A percentile compares a stretch with the other conserved stretches of the same genome.
phyloP scores from a whole-genome alignment of 805 yeast genomes.

The Nakazawaea wyomingensis region DNA sequence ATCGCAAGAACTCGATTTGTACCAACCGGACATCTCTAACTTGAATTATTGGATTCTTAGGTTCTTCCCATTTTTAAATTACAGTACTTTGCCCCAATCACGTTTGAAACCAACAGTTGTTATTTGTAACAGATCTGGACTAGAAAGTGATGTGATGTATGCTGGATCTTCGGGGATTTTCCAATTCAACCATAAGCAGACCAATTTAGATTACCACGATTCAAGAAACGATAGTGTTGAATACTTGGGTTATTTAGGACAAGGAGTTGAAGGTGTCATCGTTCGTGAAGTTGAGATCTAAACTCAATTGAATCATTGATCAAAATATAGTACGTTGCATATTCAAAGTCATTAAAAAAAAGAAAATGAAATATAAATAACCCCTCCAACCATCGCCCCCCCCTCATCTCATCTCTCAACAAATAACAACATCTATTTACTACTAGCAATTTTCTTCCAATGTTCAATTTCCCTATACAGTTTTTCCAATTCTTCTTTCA shows the following conservation, averaged over 20 bases:
- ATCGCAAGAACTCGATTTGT: conserved; percentile 5
- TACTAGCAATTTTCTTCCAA: conserved; percentile 48
- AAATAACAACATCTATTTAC: background rate
- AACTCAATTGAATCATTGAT: too few relatives aligned
- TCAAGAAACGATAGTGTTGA: conserved; percentile 44
- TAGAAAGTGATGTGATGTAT: conserved; percentile 64
- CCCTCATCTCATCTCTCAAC: too few relatives aligned
- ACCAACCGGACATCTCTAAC: conserved; percentile 40
- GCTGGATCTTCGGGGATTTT: conserved; percentile 62
- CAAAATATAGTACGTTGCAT: too few relatives aligned
- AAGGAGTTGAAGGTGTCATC: conserved; percentile 61
- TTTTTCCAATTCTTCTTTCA: conserved; percentile 81
- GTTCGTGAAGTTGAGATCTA: conserved; percentile 49
- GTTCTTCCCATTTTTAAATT: conserved; percentile 54
- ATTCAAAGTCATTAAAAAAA: too few relatives aligned
- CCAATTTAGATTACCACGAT: conserved; percentile 27
- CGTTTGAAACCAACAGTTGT: conserved; percentile 31
- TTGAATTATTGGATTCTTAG: conserved; percentile 73
- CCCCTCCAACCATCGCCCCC: too few relatives aligned
- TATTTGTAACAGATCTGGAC: conserved; percentile 69
- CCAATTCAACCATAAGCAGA: conserved; percentile 36
- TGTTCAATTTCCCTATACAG: conserved; percentile 90
- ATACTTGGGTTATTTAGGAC: conserved; percentile 51
- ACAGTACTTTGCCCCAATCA: conserved; percentile 22
- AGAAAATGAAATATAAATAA: too few relatives aligned